Conservation (phyloP, 805 yeast genomes). For the Wickerhamomyces sydowiorum region DNA sequence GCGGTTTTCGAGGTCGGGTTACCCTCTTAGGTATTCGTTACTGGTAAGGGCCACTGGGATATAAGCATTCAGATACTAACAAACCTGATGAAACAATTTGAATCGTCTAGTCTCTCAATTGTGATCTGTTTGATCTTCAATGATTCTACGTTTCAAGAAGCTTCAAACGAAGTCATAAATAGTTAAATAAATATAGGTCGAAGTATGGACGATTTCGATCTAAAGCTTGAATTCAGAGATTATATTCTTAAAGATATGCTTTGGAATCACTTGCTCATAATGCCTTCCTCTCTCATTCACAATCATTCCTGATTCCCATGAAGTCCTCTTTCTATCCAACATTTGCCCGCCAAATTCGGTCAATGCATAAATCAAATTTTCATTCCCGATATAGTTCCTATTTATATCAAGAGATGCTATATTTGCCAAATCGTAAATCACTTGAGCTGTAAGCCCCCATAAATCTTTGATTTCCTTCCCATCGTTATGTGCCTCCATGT, state of each 20-base stretch:
- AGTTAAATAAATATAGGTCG: not conserved
- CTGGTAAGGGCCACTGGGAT: not conserved
- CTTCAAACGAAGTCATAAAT: too few species aligned
- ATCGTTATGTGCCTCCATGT: conserved; percentile 21
- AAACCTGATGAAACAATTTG: too few species aligned
- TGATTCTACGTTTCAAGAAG: too few species aligned
- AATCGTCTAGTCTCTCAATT: not conserved
- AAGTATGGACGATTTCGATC: not conserved
- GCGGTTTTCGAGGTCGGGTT: not conserved
- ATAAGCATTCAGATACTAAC: not conserved
- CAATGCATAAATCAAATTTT: conserved; percentile 55
- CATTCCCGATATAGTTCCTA: conserved; percentile 47
- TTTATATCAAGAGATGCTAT: conserved; percentile 34
- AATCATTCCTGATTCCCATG: conserved; percentile 52
- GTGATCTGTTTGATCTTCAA: not conserved
- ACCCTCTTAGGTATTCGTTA: too few species aligned
- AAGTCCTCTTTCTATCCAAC: conserved; percentile 38
- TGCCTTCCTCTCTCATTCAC: conserved; percentile 22
- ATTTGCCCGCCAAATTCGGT: conserved; percentile 52
- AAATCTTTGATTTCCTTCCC: conserved; percentile 55
- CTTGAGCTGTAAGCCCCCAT: conserved; percentile 82
- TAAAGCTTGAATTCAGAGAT: conserved; percentile 12
- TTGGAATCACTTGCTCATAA: conserved; percentile 30
- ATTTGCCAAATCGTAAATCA: conserved; percentile 63
- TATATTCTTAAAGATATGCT: conserved; percentile 15